Evolutionary conservation across 2,329 filamentous ascomycete species (phyloP).

Genomic region (Epichloe amarillans): DNA sequence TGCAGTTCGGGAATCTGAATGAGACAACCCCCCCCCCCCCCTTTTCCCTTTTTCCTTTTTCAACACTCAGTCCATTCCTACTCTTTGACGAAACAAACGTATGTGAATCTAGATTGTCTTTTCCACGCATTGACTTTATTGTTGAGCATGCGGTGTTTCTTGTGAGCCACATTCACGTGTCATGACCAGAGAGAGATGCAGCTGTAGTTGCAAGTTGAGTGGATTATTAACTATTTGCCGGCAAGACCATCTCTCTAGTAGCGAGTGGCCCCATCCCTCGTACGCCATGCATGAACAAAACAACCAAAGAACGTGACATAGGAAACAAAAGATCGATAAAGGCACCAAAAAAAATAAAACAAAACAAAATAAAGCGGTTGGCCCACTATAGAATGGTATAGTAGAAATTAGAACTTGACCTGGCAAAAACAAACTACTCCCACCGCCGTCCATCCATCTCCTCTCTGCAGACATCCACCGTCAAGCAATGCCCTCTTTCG

Average conservation of each 20-base stretch:
- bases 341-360: not conserved
- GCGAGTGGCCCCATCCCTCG: slow-evolving; percentile 2
- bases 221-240: slow-evolving; percentile 12
- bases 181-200: too few relatives aligned
- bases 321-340: not conserved
- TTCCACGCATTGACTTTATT: not conserved
- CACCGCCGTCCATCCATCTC: not conserved
- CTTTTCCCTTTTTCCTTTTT: too few relatives aligned
- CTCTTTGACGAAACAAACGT: not conserved
- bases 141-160: too few relatives aligned
- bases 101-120: not conserved
- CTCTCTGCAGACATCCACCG: not conserved
- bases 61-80: too few relatives aligned
- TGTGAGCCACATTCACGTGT: too few relatives aligned
- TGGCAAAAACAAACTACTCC: not conserved
- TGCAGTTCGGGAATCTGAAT: too few relatives aligned
- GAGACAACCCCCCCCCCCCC: too few relatives aligned
- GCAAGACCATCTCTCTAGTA: not conserved
- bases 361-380: slow-evolving; percentile 3
- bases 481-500: not conserved
- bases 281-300: slow-evolving; percentile 9
- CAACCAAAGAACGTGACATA: slow-evolving; percentile 5
- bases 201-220: not conserved
- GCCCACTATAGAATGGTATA: not conserved
- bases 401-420: not conserved